Base-by-base conservation (phyloP, 2,329 filamentous ascomycete species). In the Fusarium abutilonis region DNA sequence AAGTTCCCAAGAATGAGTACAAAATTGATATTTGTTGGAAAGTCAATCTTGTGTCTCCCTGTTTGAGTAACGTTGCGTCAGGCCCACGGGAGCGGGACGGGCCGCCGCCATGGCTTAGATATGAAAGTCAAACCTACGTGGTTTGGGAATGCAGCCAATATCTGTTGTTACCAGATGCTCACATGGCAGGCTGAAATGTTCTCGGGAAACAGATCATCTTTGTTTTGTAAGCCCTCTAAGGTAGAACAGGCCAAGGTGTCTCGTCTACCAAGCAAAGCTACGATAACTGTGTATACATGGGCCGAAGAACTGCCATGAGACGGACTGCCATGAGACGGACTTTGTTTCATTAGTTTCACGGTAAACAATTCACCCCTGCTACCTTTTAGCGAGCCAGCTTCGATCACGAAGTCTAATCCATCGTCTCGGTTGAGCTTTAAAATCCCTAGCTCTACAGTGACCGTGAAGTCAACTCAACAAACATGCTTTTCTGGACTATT, bases 1-100 rank as follows among this genome's bases (percentile, higher is more conserved):
- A 41, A 63, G 44, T 50, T 21, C 41, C 48, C 34, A 28, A 48
- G 50, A 60, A 64, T 23, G 45, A 60, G 58, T 41, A 39, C 48
- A 56, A 61, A 54, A 54, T 64, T 45, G 50, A 66, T 49, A 47
- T 13, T 60, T 56, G 63, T 66, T 66, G 63, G 63, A 66, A 51
- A 64, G 34, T 21, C 35, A 32, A 47, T 8, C 23, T 34, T 42
- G 34, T 58, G 23, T 47, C 36, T 35, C 32, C 32, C 17, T 42
- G 47, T 43, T 46, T 42, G 46, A 56, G 31, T 40, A 47, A 46
- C 35, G 15, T 32, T 31, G 32, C 52, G 28, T 21, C 7, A 40
- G 31, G 14, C 14, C 28, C 32, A 42, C 32, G 32, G 28, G 26
- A 40, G 23, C 54, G 63, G 58, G 50, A 41, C 58, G 62, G 54